These are phyloP conservation scores for Colletotrichum horii DNA, from an alignment of 2,329 filamentous ascomycete species.

Conservation along the genomic window DNA sequence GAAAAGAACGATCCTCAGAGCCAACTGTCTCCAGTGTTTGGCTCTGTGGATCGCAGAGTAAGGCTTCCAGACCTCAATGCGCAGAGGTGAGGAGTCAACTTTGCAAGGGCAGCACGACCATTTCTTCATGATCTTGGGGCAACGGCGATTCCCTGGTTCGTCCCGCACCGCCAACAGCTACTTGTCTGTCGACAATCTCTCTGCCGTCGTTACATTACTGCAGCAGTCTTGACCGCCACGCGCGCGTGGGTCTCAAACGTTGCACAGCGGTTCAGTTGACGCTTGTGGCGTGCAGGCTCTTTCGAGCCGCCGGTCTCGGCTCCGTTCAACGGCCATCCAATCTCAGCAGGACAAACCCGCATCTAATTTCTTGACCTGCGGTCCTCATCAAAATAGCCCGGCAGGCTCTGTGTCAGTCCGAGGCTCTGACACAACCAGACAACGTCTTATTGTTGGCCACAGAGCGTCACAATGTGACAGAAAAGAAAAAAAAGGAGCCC, in stretches of 20 bases:
- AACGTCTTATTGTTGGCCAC: not conserved
- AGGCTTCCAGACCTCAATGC: not conserved
- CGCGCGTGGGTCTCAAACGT: not conserved
- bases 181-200: not conserved
- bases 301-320: constrained; percentile 7
- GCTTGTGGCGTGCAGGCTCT: not conserved
- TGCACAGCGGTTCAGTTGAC: not conserved
- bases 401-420: not conserved
- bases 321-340: constrained; percentile 3
- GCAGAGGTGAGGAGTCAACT: not conserved
- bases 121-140: not conserved
- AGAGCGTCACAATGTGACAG: not conserved
- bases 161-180: not conserved
- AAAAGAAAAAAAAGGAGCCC: not conserved
- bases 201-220: constrained; percentile 17
- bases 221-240: not conserved
- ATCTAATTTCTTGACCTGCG: constrained; percentile 6
- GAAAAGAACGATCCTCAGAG: not conserved
- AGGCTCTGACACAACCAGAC: not conserved
- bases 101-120: not conserved
- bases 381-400: constrained; percentile 3
- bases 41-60: not conserved
- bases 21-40: not conserved
- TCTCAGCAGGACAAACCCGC: constrained; percentile 11
- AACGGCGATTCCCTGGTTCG: not conserved